phyloP scores from a whole-genome alignment of 257 asterid species.

The Nicotiana sylvestris region DNA sequence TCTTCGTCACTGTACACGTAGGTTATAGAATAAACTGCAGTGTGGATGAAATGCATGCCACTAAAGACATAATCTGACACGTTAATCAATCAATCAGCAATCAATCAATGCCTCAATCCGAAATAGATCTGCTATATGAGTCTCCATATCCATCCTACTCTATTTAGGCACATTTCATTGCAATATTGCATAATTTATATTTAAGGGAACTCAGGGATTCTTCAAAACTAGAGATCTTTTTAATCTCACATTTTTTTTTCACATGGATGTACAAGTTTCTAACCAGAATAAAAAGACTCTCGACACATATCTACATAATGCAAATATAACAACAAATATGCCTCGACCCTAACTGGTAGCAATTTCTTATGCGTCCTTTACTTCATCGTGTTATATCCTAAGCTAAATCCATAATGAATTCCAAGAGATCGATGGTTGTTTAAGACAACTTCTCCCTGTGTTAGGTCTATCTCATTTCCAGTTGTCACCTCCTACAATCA shows the following conservation, averaged over 20 bases:
- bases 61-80: not conserved
- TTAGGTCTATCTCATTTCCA: not conserved
- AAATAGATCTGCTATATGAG: not conserved
- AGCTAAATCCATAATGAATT: not conserved
- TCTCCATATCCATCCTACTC: not conserved
- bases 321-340: not conserved
- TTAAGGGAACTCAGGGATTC: not conserved
- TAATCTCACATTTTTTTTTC: not conserved
- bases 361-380: not conserved
- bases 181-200: not conserved
- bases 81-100: not conserved
- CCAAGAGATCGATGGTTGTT: not conserved
- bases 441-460: not conserved
- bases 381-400: not conserved
- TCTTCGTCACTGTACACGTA: not conserved
- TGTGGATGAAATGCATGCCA: not conserved
- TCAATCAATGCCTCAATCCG: not conserved
- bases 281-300: not conserved
- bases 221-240: not conserved
- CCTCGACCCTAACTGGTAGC: not conserved
- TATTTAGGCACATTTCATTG: not conserved
- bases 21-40: not conserved
- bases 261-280: not conserved
- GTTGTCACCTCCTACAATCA: not conserved
- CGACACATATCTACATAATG: not conserved